Evolutionary conservation across 2,329 filamentous ascomycete genomes (phyloP).

Genomic region (Cytospora piceicola): DNA sequence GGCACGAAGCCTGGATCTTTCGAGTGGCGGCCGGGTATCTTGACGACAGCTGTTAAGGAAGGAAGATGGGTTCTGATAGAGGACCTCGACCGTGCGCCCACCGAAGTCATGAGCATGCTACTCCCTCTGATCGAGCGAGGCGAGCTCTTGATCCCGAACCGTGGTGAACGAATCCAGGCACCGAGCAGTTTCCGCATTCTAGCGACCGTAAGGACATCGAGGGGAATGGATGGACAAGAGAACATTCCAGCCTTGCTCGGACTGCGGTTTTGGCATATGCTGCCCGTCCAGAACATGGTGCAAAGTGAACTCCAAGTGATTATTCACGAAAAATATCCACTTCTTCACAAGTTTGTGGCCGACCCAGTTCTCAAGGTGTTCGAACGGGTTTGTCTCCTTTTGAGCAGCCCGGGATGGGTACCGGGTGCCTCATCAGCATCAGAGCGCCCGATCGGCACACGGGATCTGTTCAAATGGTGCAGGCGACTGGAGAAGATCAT

Average conservation of each 20-base stretch:
- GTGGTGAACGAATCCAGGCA: conserved; percentile 83
- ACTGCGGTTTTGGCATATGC: conserved; percentile 79
- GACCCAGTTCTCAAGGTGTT: conserved; percentile 63
- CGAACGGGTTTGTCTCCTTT: conserved; percentile 53
- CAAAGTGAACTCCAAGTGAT: conserved; percentile 75
- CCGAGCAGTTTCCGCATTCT: conserved; percentile 86
- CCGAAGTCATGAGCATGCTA: conserved; percentile 91
- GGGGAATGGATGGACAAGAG: conserved; percentile 68
- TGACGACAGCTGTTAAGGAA: conserved; percentile 92
- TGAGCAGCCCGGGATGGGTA: conserved; percentile 39
- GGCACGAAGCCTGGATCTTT: conserved; percentile 88
- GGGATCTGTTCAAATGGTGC: conserved; percentile 91
- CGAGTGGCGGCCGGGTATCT: conserved; percentile 85
- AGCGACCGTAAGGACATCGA: conserved; percentile 82
- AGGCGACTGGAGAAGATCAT: conserved; percentile 73
- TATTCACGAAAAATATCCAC: conserved; percentile 70
- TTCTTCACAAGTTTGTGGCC: conserved; percentile 65
- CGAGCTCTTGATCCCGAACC: conserved; percentile 87
- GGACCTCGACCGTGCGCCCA: conserved; percentile 91
- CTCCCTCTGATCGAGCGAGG: conserved; percentile 89
- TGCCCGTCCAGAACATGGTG: conserved; percentile 69
- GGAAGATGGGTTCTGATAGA: conserved; percentile 97
- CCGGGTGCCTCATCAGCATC: conserved; percentile 31
- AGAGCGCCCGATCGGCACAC: conserved; percentile 56
- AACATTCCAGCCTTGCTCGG: conserved; percentile 78